A percentile compares a stretch with the other conserved stretches of the same genome.
These are phyloP conservation scores for Chrysosporium keratinophilum DNA, from an alignment of 2,329 filamentous ascomycete species.

Conservation along the genomic window DNA sequence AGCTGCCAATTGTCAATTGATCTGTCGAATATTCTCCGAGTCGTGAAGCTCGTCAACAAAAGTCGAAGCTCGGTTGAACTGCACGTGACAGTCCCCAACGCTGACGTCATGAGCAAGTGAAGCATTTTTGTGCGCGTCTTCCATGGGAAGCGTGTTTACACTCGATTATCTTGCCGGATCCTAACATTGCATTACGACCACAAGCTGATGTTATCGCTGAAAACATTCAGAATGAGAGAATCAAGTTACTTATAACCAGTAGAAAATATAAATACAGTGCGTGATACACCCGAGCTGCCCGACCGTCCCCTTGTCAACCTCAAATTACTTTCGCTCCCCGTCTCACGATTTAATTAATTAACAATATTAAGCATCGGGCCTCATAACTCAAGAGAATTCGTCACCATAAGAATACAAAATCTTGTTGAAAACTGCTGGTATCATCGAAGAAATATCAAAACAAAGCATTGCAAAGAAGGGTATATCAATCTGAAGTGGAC, in stretches of 20 bases:
- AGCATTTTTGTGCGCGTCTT: too few relatives aligned
- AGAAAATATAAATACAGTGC: too few relatives aligned
- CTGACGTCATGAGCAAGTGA: background rate
- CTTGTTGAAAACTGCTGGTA: background rate
- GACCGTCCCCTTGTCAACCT: background rate
- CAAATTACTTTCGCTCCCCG: too few relatives aligned
- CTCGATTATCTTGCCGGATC: too few relatives aligned
- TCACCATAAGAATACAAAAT: background rate
- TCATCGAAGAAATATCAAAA: background rate
- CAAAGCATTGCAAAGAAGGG: slow-evolving; percentile 1
- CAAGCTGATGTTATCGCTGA: too few relatives aligned
- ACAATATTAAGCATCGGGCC: background rate
- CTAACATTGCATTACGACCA: too few relatives aligned
- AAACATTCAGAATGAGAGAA: too few relatives aligned
- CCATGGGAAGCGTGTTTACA: too few relatives aligned
- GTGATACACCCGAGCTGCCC: background rate
- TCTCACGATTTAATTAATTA: too few relatives aligned
- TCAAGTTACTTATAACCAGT: too few relatives aligned
- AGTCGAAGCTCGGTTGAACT: background rate
- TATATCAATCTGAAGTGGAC: slow-evolving; percentile 4
- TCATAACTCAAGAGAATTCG: background rate
- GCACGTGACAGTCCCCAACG: background rate
- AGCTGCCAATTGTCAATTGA: background rate
- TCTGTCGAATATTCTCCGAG: too few relatives aligned
- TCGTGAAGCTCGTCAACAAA: background rate